Conservation (phyloP, 257 asterid genomes). For the Thymus quinquecostatus region DNA sequence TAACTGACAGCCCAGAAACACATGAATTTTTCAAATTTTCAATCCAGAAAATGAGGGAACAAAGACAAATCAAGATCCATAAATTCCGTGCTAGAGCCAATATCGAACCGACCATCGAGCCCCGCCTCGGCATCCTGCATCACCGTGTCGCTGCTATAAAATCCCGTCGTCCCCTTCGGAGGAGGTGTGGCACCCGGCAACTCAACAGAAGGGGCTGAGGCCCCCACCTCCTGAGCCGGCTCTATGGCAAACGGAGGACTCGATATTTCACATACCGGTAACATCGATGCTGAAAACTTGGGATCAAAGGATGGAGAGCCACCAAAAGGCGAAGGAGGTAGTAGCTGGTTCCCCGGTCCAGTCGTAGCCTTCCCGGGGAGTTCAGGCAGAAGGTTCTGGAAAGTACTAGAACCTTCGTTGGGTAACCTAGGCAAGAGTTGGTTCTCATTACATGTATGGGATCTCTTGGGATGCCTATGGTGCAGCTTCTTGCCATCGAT, state of each 20-base stretch:
- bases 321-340: conserved; percentile 7
- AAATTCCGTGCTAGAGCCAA: conserved; percentile 5
- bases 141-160: neutral
- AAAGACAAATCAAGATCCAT: conserved; percentile 26
- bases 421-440: neutral
- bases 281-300: neutral
- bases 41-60: conserved; percentile 30
- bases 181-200: neutral
- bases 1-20: neutral
- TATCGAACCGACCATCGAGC: neutral
- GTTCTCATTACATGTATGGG: neutral
- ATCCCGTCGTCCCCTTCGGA: neutral
- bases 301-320: neutral
- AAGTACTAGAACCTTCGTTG: neutral
- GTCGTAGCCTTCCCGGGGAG: conserved; percentile 1
- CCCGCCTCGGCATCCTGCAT: neutral
- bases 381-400: neutral
- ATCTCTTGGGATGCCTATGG: neutral
- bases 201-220: neutral
- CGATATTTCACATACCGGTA: neutral
- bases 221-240: neutral
- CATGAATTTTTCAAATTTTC: neutral
- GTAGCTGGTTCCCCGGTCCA: neutral
- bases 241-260: neutral
- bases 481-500: neutral